Evolutionary conservation across 2,329 filamentous ascomycete genomes (phyloP), one percentile per base, ranked within the genome.

Genomic region (Didymella pomorum): DNA sequence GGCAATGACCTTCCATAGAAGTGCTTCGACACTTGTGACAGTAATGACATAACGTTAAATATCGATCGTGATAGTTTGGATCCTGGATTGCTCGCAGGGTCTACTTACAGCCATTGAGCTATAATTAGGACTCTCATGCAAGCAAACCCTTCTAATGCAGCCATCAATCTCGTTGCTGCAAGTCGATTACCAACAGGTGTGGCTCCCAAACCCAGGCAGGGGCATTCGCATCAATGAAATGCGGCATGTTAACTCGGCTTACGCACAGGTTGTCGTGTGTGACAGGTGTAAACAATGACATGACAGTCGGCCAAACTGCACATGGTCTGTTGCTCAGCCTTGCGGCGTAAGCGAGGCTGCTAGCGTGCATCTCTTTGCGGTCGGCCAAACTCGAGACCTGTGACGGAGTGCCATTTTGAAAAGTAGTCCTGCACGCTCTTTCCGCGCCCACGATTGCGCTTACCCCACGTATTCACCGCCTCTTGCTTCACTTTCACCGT

Each of bases 381-480:
- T 37, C 54, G 43, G 51, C 46, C 56, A 58, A 54, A 58, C 50
- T 58, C 33, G 49, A 58, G 56, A 25, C 45, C 50, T 44, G 56
- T 58, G 50, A 54, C 45, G 45, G 56, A 58, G 56, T 41, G 31
- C 41, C 50, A 54, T 54, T 58, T 58, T 57, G 25, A 53, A 60
- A 47, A 65, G 60, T 56, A 65, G 63, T 59, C 60, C 58, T 62
- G 63, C 54, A 57, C 66, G 52, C 65, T 67, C 62, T 56, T 63
- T 61, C 58, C 58, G 62, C 66, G 61, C 64, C 53, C 59, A 62
- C 55, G 61, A 64, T 66, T 68, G 66, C 59, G 62, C 62, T 59
- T 56, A 54, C 61, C 62, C 62, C 62, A 63, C 66, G 56, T 55
- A 50, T 58, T 50, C 44, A 50, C 47, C 47, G 59, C 54, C 59